Percentiles rank a stretch among this genome's conserved stretches.
Evolutionary conservation across 1,284 basidiomycete genomes (phyloP).

Genomic region (Coniophora puteana): DNA sequence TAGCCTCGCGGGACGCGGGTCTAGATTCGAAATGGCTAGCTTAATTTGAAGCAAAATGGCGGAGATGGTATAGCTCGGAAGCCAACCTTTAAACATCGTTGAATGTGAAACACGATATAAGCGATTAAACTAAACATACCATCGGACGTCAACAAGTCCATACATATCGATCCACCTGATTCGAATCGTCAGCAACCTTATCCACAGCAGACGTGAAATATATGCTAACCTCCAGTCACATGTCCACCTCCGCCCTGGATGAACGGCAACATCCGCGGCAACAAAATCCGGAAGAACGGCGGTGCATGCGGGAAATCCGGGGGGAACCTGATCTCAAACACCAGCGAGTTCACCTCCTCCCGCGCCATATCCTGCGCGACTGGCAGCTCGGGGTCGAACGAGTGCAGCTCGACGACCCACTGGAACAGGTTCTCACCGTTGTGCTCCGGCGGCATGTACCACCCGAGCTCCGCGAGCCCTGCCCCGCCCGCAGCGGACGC

Average conservation of each 20-base stretch:
- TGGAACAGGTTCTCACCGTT: constrained; percentile 63
- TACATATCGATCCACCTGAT: constrained; percentile 61
- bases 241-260: constrained; percentile 61
- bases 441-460: constrained; percentile 57
- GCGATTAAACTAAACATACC: constrained; percentile 37
- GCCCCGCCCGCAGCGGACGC: constrained; percentile 43
- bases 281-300: constrained; percentile 62
- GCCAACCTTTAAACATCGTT: constrained; percentile 40
- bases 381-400: constrained; percentile 52
- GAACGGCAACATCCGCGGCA: constrained; percentile 58
- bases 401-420: constrained; percentile 67
- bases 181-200: constrained; percentile 3
- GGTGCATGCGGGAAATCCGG: constrained; percentile 53
- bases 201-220: not conserved
- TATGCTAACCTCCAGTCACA: constrained; percentile 48
- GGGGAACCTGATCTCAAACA: constrained; percentile 63
- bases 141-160: constrained; percentile 62
- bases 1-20: constrained; percentile 54
- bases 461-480: constrained; percentile 59
- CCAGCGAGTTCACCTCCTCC: constrained; percentile 56
- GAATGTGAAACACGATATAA: not conserved
- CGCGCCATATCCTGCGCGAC: constrained; percentile 50
- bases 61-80: constrained; percentile 63
- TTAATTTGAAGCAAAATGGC: constrained; percentile 61
- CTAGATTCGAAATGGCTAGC: constrained; percentile 55